A percentile compares a stretch with the other conserved stretches of the same genome.
Conservation (phyloP, 1,139 yeast species). For the Pichia sp. region DNA sequence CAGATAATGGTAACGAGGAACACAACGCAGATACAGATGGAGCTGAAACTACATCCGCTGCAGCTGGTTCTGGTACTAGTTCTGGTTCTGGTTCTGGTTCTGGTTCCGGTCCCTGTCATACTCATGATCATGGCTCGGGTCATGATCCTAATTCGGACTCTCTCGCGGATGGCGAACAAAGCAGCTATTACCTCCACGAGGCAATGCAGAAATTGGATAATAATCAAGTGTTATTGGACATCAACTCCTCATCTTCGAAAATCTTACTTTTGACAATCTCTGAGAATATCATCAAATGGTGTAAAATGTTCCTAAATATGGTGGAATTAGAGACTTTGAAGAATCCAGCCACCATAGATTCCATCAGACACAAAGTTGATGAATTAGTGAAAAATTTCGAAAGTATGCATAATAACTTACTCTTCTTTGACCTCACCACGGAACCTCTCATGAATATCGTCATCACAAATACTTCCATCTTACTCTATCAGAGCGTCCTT, state of each 20-base stretch:
- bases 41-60: neutral
- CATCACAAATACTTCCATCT: slow-evolving; percentile 20
- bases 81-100: neutral
- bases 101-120: neutral
- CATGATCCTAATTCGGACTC: slow-evolving; percentile 1
- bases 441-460: slow-evolving; percentile 21
- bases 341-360: slow-evolving; percentile 13
- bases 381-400: slow-evolving; percentile 22
- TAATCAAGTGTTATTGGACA: slow-evolving; percentile 22
- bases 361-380: slow-evolving; percentile 19
- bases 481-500: slow-evolving; percentile 23
- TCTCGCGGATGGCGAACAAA: slow-evolving; percentile 8
- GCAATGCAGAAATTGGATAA: slow-evolving; percentile 24
- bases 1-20: neutral
- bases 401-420: slow-evolving; percentile 21
- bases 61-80: neutral
- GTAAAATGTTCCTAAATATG: slow-evolving; percentile 24
- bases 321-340: slow-evolving; percentile 22
- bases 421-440: slow-evolving; percentile 21
- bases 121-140: neutral
- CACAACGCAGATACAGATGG: neutral
- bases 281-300: slow-evolving; percentile 26
- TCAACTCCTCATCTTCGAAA: slow-evolving; percentile 21
- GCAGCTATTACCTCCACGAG: slow-evolving; percentile 21
- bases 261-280: slow-evolving; percentile 22